A percentile compares a stretch with the other conserved stretches of the same genome.
phyloP scores from a whole-genome alignment of 306 rosid species.

The Luffa aegyptiaca region DNA sequence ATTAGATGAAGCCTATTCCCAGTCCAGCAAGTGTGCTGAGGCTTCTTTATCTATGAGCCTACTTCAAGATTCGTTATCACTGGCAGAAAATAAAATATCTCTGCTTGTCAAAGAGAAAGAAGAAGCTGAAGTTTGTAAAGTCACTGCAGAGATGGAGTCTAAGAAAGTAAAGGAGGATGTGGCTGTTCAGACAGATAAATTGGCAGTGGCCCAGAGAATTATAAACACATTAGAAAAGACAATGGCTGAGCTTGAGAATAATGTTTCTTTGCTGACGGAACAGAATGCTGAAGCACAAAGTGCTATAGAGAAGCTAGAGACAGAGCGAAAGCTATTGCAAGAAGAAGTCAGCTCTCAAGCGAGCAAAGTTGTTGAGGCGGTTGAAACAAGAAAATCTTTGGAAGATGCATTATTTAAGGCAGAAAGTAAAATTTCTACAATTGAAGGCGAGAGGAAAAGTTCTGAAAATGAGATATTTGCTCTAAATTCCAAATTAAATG shows the following conservation, averaged over 20 bases:
- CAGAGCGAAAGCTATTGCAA: conserved; percentile 55
- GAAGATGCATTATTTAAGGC: conserved; percentile 68
- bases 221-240: conserved; percentile 60
- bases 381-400: conserved; percentile 38
- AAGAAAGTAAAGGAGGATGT: conserved; percentile 52
- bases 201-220: conserved; percentile 52
- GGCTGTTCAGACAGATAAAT: conserved; percentile 35
- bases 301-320: conserved; percentile 47
- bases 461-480: conserved; percentile 58
- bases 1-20: conserved; percentile 34
- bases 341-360: conserved; percentile 48
- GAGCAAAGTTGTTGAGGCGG: conserved; percentile 42
- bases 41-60: conserved; percentile 31
- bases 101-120: conserved; percentile 54
- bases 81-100: conserved; percentile 47
- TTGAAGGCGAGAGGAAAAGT: conserved; percentile 45
- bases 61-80: conserved; percentile 60
- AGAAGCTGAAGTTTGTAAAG: conserved; percentile 45
- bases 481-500: conserved; percentile 56
- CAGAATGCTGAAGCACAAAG: conserved; percentile 44
- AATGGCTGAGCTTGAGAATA: conserved; percentile 39
- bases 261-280: conserved; percentile 42
- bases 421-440: conserved; percentile 39
- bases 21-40: conserved; percentile 29
- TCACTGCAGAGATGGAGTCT: conserved; percentile 50